These are phyloP conservation scores for Malus hybrid DNA, from an alignment of 331 rosid genomes.

Conservation along the genomic window DNA sequence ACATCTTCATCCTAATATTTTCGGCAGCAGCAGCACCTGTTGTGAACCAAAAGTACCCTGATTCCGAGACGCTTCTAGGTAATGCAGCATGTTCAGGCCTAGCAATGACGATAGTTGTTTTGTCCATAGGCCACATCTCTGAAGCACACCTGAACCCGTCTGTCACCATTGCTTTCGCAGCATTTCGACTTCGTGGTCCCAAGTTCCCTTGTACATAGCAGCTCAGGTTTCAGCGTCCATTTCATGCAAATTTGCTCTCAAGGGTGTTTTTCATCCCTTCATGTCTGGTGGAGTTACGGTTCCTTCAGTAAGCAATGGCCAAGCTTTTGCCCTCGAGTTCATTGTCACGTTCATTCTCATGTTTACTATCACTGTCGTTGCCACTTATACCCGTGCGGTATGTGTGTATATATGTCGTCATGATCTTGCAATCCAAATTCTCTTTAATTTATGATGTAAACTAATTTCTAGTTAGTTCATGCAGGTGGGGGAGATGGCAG, in stretches of 20 bases:
- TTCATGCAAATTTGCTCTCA: constrained; percentile 47
- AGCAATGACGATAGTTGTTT: constrained; percentile 45
- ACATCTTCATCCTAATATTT: constrained; percentile 46
- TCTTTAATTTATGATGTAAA: not conserved
- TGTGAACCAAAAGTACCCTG: constrained; percentile 60
- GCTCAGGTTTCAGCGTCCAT: constrained; percentile 54
- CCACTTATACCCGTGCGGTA: constrained; percentile 70
- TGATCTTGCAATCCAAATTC: not conserved
- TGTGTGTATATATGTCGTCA: not conserved
- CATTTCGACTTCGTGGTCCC: constrained; percentile 46
- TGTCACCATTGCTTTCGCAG: constrained; percentile 52
- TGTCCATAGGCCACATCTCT: constrained; percentile 65
- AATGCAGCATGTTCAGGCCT: constrained; percentile 44
- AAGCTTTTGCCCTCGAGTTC: constrained; percentile 65
- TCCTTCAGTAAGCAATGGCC: constrained; percentile 35
- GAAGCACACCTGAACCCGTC: constrained; percentile 73
- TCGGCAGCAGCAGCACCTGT: constrained; percentile 56
- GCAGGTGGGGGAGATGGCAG: constrained; percentile 72
- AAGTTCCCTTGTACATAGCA: constrained; percentile 47
- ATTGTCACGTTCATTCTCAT: constrained; percentile 62
- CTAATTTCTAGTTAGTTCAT: not conserved
- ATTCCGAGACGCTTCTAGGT: constrained; percentile 33
- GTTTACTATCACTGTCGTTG: constrained; percentile 62
- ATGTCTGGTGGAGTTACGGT: constrained; percentile 62
- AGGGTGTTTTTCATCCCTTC: constrained; percentile 45